A percentile compares a stretch with the other conserved stretches of the same genome.
These are phyloP conservation scores for Mucor racemosus DNA, from an alignment of 371 early-diverging fungal genomes.

Conservation along the genomic window DNA sequence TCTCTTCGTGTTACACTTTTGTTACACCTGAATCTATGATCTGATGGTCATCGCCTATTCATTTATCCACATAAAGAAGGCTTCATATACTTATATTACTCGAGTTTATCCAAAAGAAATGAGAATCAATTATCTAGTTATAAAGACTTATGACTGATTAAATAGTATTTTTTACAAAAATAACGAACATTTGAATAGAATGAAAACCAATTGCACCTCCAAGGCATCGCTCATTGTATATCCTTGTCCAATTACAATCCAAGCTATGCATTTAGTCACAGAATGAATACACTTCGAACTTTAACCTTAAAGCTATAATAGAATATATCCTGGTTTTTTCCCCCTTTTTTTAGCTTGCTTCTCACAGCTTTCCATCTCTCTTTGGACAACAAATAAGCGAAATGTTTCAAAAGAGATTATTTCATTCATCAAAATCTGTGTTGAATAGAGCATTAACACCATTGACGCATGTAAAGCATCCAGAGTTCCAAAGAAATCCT, in stretches of 20 bases:
- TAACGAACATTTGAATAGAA: no score
- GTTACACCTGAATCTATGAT: neutral
- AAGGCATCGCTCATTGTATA: neutral
- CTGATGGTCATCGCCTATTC: neutral
- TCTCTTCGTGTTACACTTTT: neutral
- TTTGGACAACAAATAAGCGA: neutral
- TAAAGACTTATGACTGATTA: no score
- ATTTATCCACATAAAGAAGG: neutral
- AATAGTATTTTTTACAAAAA: neutral
- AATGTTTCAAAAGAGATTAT: conserved; percentile 17
- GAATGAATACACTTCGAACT: neutral
- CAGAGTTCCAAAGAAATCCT: conserved; percentile 43
- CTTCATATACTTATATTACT: no score
- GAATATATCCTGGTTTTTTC: neutral
- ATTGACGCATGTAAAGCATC: conserved; percentile 25
- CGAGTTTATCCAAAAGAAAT: no score
- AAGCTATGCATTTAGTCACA: conserved; percentile 1
- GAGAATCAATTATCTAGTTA: no score
- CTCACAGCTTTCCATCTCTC: neutral
- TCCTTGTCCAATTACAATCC: neutral
- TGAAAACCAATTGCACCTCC: neutral
- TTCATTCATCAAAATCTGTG: conserved; percentile 8
- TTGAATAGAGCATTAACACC: conserved; percentile 15
- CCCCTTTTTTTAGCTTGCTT: neutral
- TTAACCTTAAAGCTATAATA: neutral